Conservation (phyloP, 306 rosid species). For the Arachis hypogaea region DNA sequence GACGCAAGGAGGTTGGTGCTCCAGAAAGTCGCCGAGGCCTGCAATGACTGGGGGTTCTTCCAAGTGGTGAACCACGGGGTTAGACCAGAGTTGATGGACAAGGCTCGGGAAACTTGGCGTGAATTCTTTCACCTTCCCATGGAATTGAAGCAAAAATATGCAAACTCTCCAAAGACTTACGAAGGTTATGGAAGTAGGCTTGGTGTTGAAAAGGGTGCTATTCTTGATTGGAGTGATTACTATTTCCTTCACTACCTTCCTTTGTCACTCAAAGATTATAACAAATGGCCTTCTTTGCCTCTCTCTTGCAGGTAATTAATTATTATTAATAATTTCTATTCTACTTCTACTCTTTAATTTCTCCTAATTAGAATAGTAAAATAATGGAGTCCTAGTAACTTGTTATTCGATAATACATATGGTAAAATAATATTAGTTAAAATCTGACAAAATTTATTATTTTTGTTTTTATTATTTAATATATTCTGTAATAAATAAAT, state of each 20-base stretch:
- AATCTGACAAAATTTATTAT: too few relatives aligned
- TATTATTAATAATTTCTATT: too few relatives aligned
- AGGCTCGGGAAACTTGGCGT: slow-evolving; percentile 59
- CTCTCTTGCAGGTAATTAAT: slow-evolving; percentile 32
- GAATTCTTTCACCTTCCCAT: slow-evolving; percentile 71
- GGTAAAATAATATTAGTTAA: too few relatives aligned
- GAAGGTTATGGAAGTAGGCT: slow-evolving; percentile 92
- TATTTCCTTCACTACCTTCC: slow-evolving; percentile 86
- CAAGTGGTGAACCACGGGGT: slow-evolving; percentile 80
- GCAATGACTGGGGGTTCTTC: slow-evolving; percentile 80
- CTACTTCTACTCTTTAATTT: too few relatives aligned
- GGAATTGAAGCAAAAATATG: slow-evolving; percentile 67
- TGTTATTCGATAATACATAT: too few relatives aligned
- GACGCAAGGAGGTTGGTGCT: slow-evolving; percentile 14
- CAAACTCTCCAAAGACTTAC: slow-evolving; percentile 75
- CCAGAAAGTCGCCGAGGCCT: slow-evolving; percentile 58
- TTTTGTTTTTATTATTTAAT: too few relatives aligned
- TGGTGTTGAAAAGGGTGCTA: slow-evolving; percentile 78
- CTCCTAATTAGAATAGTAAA: too few relatives aligned
- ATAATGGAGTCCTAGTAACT: too few relatives aligned
- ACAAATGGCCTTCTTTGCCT: slow-evolving; percentile 73
- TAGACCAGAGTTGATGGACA: slow-evolving; percentile 58
- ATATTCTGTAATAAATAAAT: too few relatives aligned
- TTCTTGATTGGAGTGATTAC: slow-evolving; percentile 94
- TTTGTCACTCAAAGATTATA: slow-evolving; percentile 50